Evolutionary conservation across 768 basidiomycete species (phyloP).

Genomic region (Pulveroboletus frians): DNA sequence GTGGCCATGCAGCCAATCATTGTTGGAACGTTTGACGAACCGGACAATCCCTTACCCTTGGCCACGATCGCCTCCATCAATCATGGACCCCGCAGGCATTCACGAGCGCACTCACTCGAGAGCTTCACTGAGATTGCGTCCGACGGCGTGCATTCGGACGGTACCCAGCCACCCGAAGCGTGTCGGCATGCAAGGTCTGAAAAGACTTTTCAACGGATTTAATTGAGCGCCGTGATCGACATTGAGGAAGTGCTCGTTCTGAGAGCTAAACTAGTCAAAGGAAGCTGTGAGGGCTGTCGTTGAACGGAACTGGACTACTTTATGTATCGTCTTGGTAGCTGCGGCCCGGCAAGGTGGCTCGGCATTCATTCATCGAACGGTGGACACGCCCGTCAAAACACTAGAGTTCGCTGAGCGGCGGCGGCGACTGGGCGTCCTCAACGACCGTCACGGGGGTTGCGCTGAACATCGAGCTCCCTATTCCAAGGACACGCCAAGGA

Average conservation of each 20-base stretch:
- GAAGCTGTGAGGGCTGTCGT: background rate
- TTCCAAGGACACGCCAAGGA: background rate
- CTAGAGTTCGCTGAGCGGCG: background rate
- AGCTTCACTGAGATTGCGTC: conserved; percentile 60
- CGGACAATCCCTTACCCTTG: conserved; percentile 44
- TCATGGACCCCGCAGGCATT: background rate
- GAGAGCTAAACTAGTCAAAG: background rate
- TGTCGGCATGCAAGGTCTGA: conserved; percentile 44
- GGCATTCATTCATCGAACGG: background rate
- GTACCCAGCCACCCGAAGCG: conserved; percentile 29
- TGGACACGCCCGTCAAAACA: background rate
- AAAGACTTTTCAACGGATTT: conserved; percentile 47
- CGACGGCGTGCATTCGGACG: conserved; percentile 33
- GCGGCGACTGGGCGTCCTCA: background rate
- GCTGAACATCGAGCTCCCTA: conserved; percentile 10
- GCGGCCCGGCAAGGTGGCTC: conserved; percentile 13
- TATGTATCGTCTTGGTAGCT: background rate
- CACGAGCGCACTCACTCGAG: background rate
- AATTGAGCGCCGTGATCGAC: conserved; percentile 26
- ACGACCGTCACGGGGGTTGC: conserved; percentile 18
- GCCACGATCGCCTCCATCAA: conserved; percentile 34
- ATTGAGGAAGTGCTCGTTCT: conserved; percentile 6
- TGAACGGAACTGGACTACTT: background rate
- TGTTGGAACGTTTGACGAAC: conserved; percentile 42
- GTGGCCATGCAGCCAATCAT: conserved; percentile 73